Evolutionary conservation across 139 green algal species (phyloP).

Genomic region (Chlamydomonas applanata): DNA sequence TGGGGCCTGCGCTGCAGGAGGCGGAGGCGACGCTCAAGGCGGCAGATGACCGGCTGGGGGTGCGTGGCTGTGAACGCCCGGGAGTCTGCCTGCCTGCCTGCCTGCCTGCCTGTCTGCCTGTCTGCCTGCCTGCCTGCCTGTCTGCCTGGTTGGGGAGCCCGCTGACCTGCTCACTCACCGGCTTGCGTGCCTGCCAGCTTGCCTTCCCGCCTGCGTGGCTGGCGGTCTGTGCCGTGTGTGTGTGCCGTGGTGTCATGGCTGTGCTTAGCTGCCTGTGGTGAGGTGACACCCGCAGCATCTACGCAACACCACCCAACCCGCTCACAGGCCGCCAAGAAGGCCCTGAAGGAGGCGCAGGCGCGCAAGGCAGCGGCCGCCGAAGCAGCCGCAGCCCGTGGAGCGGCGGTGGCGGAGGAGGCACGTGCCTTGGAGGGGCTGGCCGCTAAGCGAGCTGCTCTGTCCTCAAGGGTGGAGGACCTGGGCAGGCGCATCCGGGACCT

Average conservation of each 20-base stretch:
- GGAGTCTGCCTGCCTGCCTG: no score
- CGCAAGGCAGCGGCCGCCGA: background rate
- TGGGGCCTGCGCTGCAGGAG: slow-evolving; percentile 56
- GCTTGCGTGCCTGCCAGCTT: no score
- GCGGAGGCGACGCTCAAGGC: slow-evolving; percentile 19
- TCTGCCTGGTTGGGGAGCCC: no score
- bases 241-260: no score
- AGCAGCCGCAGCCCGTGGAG: background rate
- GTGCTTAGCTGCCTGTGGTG: no score
- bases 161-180: no score
- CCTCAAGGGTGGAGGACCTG: slow-evolving; percentile 65
- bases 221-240: background rate
- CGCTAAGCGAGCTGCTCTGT: slow-evolving; percentile 45
- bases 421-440: slow-evolving; percentile 63
- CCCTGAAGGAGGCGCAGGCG: background rate
- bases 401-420: slow-evolving; percentile 24
- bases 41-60: slow-evolving; percentile 10
- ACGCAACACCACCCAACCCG: no score
- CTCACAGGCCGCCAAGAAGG: no score
- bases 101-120: no score
- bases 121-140: no score
- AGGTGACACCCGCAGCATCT: no score
- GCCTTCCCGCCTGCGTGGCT: background rate
- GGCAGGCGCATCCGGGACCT: slow-evolving; percentile 86
- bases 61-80: no score